phyloP scores from a whole-genome alignment of 1,284 basidiomycete genomes.

The Mycena sp. region DNA sequence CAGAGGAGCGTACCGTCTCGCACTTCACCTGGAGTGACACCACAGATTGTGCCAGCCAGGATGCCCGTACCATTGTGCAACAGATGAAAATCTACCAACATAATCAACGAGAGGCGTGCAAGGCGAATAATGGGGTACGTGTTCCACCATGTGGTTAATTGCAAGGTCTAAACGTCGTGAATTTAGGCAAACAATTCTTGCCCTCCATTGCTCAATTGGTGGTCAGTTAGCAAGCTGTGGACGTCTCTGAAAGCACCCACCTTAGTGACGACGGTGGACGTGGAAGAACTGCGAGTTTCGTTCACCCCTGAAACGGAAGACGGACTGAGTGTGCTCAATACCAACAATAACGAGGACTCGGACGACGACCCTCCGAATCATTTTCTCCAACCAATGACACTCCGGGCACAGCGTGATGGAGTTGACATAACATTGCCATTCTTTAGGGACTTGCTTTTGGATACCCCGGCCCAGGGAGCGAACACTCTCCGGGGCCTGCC shows the following conservation, averaged over 20 bases:
- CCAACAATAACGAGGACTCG: background rate
- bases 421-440: too few species aligned
- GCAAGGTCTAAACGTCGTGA: too few species aligned
- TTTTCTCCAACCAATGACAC: background rate
- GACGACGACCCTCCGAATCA: too few species aligned
- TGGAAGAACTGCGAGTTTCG: background rate
- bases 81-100: background rate
- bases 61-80: background rate
- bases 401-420: background rate
- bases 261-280: too few species aligned
- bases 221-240: background rate
- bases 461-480: too few species aligned
- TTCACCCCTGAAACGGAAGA: background rate
- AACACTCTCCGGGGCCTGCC: too few species aligned
- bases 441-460: too few species aligned
- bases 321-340: background rate
- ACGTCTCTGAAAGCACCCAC: background rate
- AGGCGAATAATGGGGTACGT: background rate
- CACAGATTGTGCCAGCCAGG: background rate
- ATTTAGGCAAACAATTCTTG: too few species aligned
- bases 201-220: background rate
- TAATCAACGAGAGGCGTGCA: background rate
- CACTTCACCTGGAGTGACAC: constrained; percentile 12
- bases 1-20: too few species aligned
- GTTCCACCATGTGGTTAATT: too few species aligned